Base-by-base conservation (phyloP, 768 basidiomycete genomes). In the Suillus hirtellus region DNA sequence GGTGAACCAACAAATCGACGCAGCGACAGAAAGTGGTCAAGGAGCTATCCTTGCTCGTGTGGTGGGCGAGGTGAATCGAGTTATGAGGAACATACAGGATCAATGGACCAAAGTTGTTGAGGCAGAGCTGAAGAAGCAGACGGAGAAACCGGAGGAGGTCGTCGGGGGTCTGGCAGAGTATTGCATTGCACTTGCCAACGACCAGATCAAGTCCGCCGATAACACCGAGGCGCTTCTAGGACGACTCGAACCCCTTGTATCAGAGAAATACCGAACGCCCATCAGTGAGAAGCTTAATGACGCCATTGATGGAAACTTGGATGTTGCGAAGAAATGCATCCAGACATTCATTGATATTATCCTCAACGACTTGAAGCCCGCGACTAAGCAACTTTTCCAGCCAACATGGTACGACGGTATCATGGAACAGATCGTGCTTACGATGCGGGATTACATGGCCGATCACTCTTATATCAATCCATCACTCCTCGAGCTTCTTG, bases 291-390 rank as follows among this genome's bases (percentile, higher is more conserved):
- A 88, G 50, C 80, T 99, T 59, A 98, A 97, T 79, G 92, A 96
- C 66, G 95, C 96, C 40, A 98, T 99, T 68, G 96, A 99, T 73
- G 97, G 97, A 3, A 99, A 96, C 76, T 85, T 99, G 66, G 97
- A 99, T 75, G 94, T 99, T 44, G 96, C 96, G 60, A 99, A 99
- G 81, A 93, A 93, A 74, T 99, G 96, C 80, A 95, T 92, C 24
- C 92, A 96, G 69, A 90, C 91, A 0, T 85, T 99, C 63, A 95
- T 99, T 71, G 92, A 93, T 69, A 87, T 96, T 70, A 89, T 99
- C 69, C 95, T 97, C 81, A 92, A 97, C 75, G 97, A 99, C 73
- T 78, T 99, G 68, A 93, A 90, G 73, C 87, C 90, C 0, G 96
- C 91, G 11, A 90, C 87, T 17, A 95, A 93, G 73, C 82, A 81